Conservation (phyloP, 306 rosid genomes). For the Crotalaria pallida region DNA sequence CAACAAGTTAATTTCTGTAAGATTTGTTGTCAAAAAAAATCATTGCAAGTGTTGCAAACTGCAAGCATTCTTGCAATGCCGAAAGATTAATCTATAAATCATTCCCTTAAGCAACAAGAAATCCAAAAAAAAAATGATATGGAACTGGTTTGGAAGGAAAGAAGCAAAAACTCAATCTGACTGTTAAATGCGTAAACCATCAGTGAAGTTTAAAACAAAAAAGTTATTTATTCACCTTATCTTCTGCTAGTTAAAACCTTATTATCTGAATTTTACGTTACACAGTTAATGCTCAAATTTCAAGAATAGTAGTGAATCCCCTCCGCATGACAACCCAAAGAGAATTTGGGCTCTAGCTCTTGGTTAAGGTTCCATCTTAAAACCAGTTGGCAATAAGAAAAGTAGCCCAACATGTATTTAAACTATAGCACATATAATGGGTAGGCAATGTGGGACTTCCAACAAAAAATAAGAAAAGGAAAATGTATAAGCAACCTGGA, state of each 20-base stretch:
- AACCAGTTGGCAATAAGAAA: neutral
- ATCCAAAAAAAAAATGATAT: slow-evolving; percentile 11
- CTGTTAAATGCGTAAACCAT: neutral
- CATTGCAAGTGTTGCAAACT: neutral
- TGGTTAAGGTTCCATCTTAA: too few relatives aligned
- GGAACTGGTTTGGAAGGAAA: slow-evolving; percentile 1
- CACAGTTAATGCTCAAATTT: neutral
- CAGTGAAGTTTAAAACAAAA: neutral
- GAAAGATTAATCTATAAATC: neutral
- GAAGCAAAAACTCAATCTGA: neutral
- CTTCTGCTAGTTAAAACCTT: neutral
- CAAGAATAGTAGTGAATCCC: too few relatives aligned
- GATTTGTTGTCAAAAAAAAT: neutral
- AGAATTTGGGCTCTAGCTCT: too few relatives aligned
- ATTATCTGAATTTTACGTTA: neutral
- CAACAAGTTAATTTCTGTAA: slow-evolving; percentile 4
- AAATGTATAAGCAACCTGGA: slow-evolving; percentile 58
- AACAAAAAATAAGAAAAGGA: slow-evolving; percentile 19
- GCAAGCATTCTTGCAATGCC: slow-evolving; percentile 4
- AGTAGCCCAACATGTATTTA: neutral
- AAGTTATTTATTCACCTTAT: neutral
- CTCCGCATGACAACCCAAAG: too few relatives aligned
- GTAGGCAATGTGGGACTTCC: too few relatives aligned
- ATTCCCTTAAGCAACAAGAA: neutral
- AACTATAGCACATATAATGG: too few relatives aligned